Base-by-base conservation (phyloP, 805 yeast species). In the Wickerhamomyces hampshirensis region DNA sequence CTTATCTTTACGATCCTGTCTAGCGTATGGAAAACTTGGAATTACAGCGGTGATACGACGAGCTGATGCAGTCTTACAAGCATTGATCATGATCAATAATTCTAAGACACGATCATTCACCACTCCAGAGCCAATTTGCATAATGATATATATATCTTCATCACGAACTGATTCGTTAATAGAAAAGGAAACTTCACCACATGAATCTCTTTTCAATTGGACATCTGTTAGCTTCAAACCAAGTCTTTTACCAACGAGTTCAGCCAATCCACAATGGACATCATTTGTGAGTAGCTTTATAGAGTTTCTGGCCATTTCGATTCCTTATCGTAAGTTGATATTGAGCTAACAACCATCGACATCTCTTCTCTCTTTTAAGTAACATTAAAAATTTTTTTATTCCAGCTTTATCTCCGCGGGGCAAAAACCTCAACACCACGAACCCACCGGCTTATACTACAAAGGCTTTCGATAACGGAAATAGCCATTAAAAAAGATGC, bases 1-100 rank as follows among this genome's bases (percentile, higher is more conserved):
- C 56, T 84, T 84, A 57, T 84, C 94, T 62, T 84, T 84, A 58
- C 86, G 72, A 58, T 84, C 94, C 59, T 84, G 94, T 66, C 94
- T 75, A n/a, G 93, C 93, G 50, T 84, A 84, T 9, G 89, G 89
- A 60, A 82, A 84, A 56, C 78, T 83, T 35, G 94, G 93, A 46
- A 84, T 72, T 13, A 84, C 84, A 6, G 85, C 93, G 3, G 91
- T 83, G 56, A 84, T 80, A 56, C 87, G 72, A 56, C 93, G 73
- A 14, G 91, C 93, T 36, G 86, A 77, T 8, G 93, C 93, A 3
- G 84, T 80, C 51, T 80, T 79, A 59, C 91, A 84, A 13, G 93
- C 91, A 53, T 81, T 80, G 44, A 84, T 81, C 79, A 83, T 80
- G 53, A 84, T 80, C 46, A 84, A 60, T 26, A 84, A 62, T 56